A percentile compares a stretch with the other conserved stretches of the same genome.
Evolutionary conservation across 2,329 filamentous ascomycete genomes (phyloP).

Genomic region (Sarocladium oryzae): DNA sequence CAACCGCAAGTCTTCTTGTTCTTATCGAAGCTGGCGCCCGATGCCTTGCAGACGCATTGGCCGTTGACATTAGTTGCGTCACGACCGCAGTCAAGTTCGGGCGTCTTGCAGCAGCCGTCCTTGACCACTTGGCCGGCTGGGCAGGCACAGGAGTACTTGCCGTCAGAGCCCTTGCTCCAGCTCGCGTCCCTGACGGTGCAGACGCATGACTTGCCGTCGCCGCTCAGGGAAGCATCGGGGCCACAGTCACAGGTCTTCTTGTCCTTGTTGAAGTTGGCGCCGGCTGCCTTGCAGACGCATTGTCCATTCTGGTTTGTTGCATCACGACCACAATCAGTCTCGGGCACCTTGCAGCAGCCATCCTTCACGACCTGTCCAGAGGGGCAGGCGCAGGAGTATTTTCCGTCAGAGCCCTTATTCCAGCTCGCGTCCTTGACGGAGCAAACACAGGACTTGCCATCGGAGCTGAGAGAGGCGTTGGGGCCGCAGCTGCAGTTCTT

Average conservation of each 20-base stretch:
- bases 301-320: background rate
- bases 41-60: background rate
- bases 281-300: background rate
- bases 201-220: background rate
- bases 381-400: background rate
- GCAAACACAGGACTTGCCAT: slow-evolving; percentile 5
- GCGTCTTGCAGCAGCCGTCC: background rate
- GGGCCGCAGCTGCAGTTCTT: background rate
- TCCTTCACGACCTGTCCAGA: background rate
- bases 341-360: background rate
- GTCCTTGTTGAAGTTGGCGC: background rate
- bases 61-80: background rate
- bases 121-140: background rate
- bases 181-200: background rate
- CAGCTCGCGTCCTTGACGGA: background rate
- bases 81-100: background rate
- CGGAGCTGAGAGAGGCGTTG: background rate
- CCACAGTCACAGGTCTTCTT: background rate
- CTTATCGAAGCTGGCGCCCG: background rate
- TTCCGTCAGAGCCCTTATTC: background rate
- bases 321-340: background rate
- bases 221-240: background rate
- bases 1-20: slow-evolving; percentile 1
- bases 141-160: background rate
- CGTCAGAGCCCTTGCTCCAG: background rate